phyloP scores from a whole-genome alignment of 352 stramenopile species.

The Hyphochytrium catenoides region DNA sequence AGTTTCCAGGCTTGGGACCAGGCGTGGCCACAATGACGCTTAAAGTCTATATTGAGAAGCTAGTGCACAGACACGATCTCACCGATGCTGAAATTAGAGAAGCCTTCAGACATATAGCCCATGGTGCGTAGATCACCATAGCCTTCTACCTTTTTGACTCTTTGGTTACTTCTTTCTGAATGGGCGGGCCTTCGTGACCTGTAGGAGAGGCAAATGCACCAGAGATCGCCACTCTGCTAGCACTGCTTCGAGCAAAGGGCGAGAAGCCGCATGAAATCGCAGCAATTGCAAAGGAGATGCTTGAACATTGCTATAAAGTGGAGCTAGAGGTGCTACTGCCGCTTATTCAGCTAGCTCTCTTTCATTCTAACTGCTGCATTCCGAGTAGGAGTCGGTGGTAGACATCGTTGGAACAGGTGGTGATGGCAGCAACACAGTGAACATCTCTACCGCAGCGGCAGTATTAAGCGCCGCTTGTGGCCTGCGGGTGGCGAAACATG shows the following conservation, averaged over 20 bases:
- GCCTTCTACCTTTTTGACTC: no score
- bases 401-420: constrained; percentile 97
- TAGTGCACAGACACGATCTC: no score
- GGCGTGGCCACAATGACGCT: no score
- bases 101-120: no score
- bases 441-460: constrained; percentile 84
- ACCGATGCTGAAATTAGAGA: no score
- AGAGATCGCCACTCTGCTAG: constrained; percentile 75
- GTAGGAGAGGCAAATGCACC: constrained; percentile 10
- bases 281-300: constrained; percentile 89
- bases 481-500: constrained; percentile 82
- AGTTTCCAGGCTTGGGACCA: no score
- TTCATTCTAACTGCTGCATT: no score
- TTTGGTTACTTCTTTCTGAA: no score
- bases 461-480: constrained; percentile 83
- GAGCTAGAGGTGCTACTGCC: constrained; percentile 17
- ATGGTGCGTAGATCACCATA: no score
- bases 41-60: no score
- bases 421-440: constrained; percentile 94
- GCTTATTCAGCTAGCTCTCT: no score
- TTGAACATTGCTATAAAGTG: constrained; percentile 64
- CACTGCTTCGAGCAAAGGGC: constrained; percentile 73
- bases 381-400: constrained; percentile 26
- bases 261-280: constrained; percentile 84
- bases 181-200: no score